These are phyloP conservation scores for Fusarium continuum DNA, from an alignment of 2,329 filamentous ascomycete genomes.

Conservation along the genomic window DNA sequence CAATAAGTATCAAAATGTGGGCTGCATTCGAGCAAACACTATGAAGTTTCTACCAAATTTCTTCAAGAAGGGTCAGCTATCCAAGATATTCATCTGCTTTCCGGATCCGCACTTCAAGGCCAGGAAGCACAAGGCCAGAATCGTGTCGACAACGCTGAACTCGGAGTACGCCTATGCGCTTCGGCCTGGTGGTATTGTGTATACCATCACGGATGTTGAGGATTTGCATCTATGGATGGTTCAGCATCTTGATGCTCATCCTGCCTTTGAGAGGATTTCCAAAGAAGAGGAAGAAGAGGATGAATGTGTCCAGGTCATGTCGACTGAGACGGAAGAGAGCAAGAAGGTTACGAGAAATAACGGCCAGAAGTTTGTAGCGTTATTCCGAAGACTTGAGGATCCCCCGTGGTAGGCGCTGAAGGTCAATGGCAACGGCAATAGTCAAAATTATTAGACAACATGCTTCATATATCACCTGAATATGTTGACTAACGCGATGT, in stretches of 20 bases:
- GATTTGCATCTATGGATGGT: constrained; percentile 96
- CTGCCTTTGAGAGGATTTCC: constrained; percentile 78
- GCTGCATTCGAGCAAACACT: constrained; percentile 89
- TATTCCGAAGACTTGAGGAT: constrained; percentile 83
- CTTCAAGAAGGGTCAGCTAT: constrained; percentile 82
- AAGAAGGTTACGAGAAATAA: constrained; percentile 95
- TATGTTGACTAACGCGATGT: neutral
- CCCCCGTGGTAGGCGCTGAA: constrained; percentile 71
- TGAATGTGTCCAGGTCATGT: constrained; percentile 78
- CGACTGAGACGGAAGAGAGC: constrained; percentile 89
- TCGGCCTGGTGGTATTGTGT: constrained; percentile 83
- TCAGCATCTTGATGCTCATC: constrained; percentile 80
- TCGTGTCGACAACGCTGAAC: constrained; percentile 87
- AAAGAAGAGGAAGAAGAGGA: constrained; percentile 74
- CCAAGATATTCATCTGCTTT: constrained; percentile 97
- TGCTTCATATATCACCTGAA: neutral
- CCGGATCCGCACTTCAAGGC: constrained; percentile 98
- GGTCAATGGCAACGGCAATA: neutral
- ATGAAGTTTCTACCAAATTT: constrained; percentile 99
- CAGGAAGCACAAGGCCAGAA: constrained; percentile 95
- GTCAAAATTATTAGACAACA: neutral
- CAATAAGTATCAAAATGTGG: constrained; percentile 81
- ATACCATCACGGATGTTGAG: constrained; percentile 97
- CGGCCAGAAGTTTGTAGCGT: constrained; percentile 88
- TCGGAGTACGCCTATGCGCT: constrained; percentile 94